A percentile compares a stretch with the other conserved stretches of the same genome.
Evolutionary conservation across 129 eudicot species (phyloP).

Genomic region (Escallonia rubra): DNA sequence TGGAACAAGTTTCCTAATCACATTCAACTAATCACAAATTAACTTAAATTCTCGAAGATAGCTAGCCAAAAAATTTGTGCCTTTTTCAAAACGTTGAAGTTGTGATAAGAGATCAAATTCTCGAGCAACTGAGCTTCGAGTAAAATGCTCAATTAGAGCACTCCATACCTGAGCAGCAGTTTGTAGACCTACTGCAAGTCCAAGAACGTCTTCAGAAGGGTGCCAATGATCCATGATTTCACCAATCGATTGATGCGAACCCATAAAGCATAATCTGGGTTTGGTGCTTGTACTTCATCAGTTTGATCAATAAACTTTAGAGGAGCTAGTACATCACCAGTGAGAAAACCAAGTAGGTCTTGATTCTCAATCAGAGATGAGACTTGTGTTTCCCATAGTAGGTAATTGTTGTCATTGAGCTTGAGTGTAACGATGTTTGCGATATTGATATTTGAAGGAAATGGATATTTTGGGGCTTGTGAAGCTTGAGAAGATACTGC

Average conservation of each 20-base stretch:
- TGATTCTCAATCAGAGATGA: background rate
- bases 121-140: no score
- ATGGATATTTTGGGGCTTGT: no score
- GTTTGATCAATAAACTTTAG: background rate
- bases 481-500: no score
- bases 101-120: no score
- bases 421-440: background rate
- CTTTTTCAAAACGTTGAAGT: no score
- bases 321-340: background rate
- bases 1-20: background rate
- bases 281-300: background rate
- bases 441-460: no score
- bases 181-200: no score
- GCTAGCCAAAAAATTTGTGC: no score
- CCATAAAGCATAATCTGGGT: background rate
- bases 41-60: no score
- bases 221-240: background rate
- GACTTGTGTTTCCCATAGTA: constrained; percentile 2
- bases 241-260: background rate
- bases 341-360: background rate
- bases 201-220: background rate
- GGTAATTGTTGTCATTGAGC: background rate
- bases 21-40: no score
- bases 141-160: no score
- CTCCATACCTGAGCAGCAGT: no score